Conservation (phyloP, 192 early-diverging fungal species). For the Coemansia sp. region DNA sequence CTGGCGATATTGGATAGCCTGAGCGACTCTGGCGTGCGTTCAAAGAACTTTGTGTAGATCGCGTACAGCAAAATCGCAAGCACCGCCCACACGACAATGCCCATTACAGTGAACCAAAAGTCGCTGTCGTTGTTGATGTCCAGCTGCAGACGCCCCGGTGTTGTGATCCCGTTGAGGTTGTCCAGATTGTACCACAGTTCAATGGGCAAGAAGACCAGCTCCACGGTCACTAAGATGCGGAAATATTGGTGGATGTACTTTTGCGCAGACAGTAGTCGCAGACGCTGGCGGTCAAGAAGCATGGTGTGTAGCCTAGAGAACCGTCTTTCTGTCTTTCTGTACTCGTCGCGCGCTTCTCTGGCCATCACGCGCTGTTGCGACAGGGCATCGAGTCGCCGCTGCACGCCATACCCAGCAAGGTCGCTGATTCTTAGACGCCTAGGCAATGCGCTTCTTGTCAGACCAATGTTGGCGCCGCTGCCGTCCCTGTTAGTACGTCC, state of each 20-base stretch:
- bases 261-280: slow-evolving; percentile 35
- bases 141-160: slow-evolving; percentile 39
- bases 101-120: slow-evolving; percentile 45
- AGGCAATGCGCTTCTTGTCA: not conserved
- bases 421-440: slow-evolving; percentile 5
- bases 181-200: slow-evolving; percentile 53
- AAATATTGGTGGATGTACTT: slow-evolving; percentile 47
- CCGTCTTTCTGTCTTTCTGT: slow-evolving; percentile 42
- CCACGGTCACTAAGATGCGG: slow-evolving; percentile 39
- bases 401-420: slow-evolving; percentile 2
- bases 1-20: slow-evolving; percentile 9
- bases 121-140: slow-evolving; percentile 23
- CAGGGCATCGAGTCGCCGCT: slow-evolving; percentile 9
- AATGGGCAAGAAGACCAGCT: slow-evolving; percentile 49
- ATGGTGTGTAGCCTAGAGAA: slow-evolving; percentile 46
- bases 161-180: slow-evolving; percentile 41
- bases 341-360: slow-evolving; percentile 12
- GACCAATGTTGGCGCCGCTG: not conserved
- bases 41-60: slow-evolving; percentile 46
- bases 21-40: slow-evolving; percentile 22
- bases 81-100: slow-evolving; percentile 39
- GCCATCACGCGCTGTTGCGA: slow-evolving; percentile 13
- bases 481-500: not conserved
- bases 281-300: slow-evolving; percentile 46
- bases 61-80: slow-evolving; percentile 30